Conservation (phyloP, 179 eudicot genomes). For the Beta macrorhiza region DNA sequence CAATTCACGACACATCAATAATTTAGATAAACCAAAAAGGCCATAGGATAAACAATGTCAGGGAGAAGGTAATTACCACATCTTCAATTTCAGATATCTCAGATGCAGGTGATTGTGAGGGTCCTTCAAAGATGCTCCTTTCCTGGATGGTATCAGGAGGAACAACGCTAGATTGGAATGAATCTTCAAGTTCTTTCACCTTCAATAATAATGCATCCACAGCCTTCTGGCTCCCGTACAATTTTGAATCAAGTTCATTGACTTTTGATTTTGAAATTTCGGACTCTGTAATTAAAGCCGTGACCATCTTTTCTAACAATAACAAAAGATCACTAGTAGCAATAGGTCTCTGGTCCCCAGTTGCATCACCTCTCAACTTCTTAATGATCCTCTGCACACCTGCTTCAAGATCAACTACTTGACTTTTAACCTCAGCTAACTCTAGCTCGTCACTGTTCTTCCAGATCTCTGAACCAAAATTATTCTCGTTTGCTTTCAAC, state of each 20-base stretch:
- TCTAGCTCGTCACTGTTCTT: slow-evolving; percentile 46
- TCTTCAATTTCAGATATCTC: slow-evolving; percentile 94
- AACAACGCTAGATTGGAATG: slow-evolving; percentile 42
- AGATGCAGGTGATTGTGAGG: slow-evolving; percentile 62
- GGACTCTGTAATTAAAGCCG: slow-evolving; percentile 47
- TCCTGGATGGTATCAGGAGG: slow-evolving; percentile 57
- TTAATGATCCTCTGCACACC: slow-evolving; percentile 58
- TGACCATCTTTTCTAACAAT: slow-evolving; percentile 64
- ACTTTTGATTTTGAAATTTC: slow-evolving; percentile 65
- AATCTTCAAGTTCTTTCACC: slow-evolving; percentile 72
- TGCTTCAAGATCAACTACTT: slow-evolving; percentile 48
- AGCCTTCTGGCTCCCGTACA: slow-evolving; percentile 64
- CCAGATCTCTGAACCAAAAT: slow-evolving; percentile 45
- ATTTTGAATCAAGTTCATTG: slow-evolving; percentile 58
- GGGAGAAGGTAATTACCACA: slow-evolving; percentile 49
- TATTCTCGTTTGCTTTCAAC: slow-evolving; percentile 59
- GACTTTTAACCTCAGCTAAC: slow-evolving; percentile 44
- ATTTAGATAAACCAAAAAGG: slow-evolving; percentile 4
- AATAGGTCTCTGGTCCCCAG: slow-evolving; percentile 40
- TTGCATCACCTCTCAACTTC: slow-evolving; percentile 54
- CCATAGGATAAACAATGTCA: slow-evolving; percentile 4
- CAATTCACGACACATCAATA: slow-evolving; percentile 9
- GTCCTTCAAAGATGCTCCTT: slow-evolving; percentile 62
- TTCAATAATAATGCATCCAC: slow-evolving; percentile 66
- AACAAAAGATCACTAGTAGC: slow-evolving; percentile 46